These are phyloP conservation scores for Phytophthora ramorum DNA, from an alignment of 352 stramenopile genomes.

Conservation along the genomic window DNA sequence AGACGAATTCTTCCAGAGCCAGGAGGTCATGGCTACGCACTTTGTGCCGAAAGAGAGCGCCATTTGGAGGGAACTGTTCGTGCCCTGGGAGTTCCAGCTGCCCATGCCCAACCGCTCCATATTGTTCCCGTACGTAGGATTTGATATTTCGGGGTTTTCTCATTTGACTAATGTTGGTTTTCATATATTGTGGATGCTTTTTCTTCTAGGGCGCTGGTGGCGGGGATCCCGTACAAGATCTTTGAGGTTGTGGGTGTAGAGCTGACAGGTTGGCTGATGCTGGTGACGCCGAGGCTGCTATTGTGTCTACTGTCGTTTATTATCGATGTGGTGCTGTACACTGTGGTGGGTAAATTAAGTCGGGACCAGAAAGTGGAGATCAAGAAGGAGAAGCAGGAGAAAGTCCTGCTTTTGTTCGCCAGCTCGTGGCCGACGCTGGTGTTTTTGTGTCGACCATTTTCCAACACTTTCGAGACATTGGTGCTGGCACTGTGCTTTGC, in stretches of 20 bases:
- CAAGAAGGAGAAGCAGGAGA: slow-evolving; percentile 32
- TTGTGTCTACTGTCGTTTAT: slow-evolving; percentile 68
- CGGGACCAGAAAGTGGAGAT: slow-evolving; percentile 20
- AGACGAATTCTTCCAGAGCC: slow-evolving; percentile 90
- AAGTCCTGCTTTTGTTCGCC: slow-evolving; percentile 56
- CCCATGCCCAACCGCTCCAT: slow-evolving; percentile 74
- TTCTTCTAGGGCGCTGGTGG: slow-evolving; percentile 50
- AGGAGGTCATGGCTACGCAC: slow-evolving; percentile 80
- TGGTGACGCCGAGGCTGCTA: slow-evolving; percentile 64
- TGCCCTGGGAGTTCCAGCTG: slow-evolving; percentile 82
- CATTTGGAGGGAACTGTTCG: slow-evolving; percentile 46
- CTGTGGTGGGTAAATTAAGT: slow-evolving; percentile 43
- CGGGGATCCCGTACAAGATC: slow-evolving; percentile 57
- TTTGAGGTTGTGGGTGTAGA: slow-evolving; percentile 47
- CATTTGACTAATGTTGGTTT: slow-evolving; percentile 12
- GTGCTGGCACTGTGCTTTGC: slow-evolving; percentile 65
- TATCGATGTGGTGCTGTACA: slow-evolving; percentile 59
- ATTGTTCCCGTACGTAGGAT: slow-evolving; percentile 67
- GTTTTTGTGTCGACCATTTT: slow-evolving; percentile 79
- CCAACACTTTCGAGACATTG: slow-evolving; percentile 80
- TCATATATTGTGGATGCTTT: slow-evolving; percentile 3
- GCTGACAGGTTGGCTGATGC: slow-evolving; percentile 50
- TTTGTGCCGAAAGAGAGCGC: slow-evolving; percentile 34
- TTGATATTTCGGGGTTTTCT: neutral
- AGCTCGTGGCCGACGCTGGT: slow-evolving; percentile 77